phyloP scores from a whole-genome alignment of 768 basidiomycete species.

The Tulasnella sp. region DNA sequence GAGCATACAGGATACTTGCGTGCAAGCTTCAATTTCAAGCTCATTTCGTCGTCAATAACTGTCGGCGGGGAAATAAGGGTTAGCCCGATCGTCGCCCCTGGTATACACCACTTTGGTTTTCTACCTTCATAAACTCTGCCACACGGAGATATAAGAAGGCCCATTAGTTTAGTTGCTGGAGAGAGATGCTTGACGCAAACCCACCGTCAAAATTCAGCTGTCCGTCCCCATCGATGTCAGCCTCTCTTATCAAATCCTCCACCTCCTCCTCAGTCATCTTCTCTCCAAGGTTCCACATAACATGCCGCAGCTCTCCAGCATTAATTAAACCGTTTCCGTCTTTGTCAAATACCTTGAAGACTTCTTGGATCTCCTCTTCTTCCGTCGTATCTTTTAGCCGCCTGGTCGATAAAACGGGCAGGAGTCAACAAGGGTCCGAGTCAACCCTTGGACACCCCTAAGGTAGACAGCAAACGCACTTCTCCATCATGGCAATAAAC shows the following conservation, averaged over 20 bases:
- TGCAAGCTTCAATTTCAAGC: background rate
- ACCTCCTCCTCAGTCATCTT: conserved; percentile 40
- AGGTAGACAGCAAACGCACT: background rate
- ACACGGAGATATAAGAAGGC: background rate
- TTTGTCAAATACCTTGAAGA: conserved; percentile 47
- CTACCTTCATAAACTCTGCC: background rate
- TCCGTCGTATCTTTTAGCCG: conserved; percentile 41
- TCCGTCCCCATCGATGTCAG: conserved; percentile 41
- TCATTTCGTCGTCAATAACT: background rate
- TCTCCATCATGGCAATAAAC: conserved; percentile 29
- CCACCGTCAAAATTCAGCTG: conserved; percentile 30
- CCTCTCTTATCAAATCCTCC: conserved; percentile 43
- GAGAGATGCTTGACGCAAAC: background rate
- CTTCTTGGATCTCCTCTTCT: conserved; percentile 43
- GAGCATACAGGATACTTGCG: background rate
- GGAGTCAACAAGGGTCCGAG: background rate
- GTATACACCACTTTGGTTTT: background rate
- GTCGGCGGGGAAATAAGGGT: background rate
- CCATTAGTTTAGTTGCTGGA: background rate
- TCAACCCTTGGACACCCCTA: background rate
- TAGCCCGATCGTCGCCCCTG: background rate
- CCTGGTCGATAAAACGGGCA: conserved; percentile 8
- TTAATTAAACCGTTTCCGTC: conserved; percentile 41
- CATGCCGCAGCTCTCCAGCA: conserved; percentile 40
- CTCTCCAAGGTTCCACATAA: conserved; percentile 42